Evolutionary conservation across 1,284 basidiomycete species (phyloP), one percentile per base, ranked within the genome.

Genomic region (Neonothopanus nambi): DNA sequence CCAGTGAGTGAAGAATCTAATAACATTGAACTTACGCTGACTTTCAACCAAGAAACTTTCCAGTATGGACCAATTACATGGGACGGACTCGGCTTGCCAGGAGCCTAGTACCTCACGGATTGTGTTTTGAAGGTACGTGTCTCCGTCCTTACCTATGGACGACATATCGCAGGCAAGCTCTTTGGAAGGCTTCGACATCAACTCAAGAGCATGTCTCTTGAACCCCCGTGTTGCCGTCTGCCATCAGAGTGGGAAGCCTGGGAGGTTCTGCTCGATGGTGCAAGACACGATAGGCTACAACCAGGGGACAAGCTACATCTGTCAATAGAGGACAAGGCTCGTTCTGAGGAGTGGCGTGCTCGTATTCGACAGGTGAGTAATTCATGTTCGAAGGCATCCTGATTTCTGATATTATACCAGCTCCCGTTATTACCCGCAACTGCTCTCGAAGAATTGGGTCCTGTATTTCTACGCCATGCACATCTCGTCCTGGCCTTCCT

Each of bases 191-290:
- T 98, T 94, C 75, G 94, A 97, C 67, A 89, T 98, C 59, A 92
- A 96, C 66, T 91, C 91, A 1, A 78, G 87, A 20, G 93, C 93
- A 84, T 98, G 78, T 95, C 95, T 1, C 89, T 91, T 0, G 80
- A 89, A 28, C 80, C 82, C 1, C 93, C 94, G 1, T 64, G 93
- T 0, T 62, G 68, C 36, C 79, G 86, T 9, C 78, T 98, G 0
- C 79, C 81, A 0, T 60, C 57, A 0, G 68, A 74, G 51, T 94
- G 85, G 77, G 84, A 84, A 33, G 62, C 77, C 17, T 95, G 91
- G 93, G 93, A 93, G 70, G 65, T 65, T 24, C 64, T 68, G 37
- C 76, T 85, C 5, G 82, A 80, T 23, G 71, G 71, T n/a, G 85
- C 81, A 0, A 68, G 81, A 30, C 65, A 68, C 1, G 66, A 70